Evolutionary conservation across 352 stramenopile species (phyloP).

Genomic region (Pythium dissimile): DNA sequence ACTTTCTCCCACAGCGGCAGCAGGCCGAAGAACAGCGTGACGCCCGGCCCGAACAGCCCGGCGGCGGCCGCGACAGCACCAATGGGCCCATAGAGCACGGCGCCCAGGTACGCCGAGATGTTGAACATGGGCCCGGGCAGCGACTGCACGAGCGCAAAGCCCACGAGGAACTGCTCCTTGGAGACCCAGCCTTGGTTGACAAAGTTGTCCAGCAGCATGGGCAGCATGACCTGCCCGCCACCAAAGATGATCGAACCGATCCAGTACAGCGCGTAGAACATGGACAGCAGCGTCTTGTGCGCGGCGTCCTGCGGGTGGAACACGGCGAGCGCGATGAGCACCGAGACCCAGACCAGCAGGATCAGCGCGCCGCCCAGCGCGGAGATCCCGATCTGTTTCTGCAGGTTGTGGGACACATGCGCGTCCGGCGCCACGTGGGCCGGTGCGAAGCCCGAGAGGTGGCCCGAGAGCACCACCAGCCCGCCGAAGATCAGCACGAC

Average conservation of each 20-base stretch:
- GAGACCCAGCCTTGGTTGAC: constrained; percentile 87
- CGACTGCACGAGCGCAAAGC: constrained; percentile 91
- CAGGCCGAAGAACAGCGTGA: constrained; percentile 90
- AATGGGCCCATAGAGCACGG: constrained; percentile 78
- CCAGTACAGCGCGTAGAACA: constrained; percentile 93
- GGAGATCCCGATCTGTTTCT: constrained; percentile 87
- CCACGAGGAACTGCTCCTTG: constrained; percentile 92
- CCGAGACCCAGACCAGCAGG: constrained; percentile 70
- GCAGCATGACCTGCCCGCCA: constrained; percentile 92
- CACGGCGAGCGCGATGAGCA: constrained; percentile 60
- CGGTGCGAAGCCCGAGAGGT: constrained; percentile 32
- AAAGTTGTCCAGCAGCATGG: constrained; percentile 83
- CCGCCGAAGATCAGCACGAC: constrained; percentile 77
- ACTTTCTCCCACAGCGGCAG: constrained; percentile 91
- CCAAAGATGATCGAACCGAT: constrained; percentile 95
- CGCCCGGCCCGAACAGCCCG: constrained; percentile 91
- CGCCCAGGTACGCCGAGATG: constrained; percentile 91
- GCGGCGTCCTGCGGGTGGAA: constrained; percentile 40
- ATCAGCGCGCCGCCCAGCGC: constrained; percentile 68
- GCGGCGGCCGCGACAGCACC: constrained; percentile 86
- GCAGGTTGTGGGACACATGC: constrained; percentile 31
- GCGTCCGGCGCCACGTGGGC: constrained; percentile 24
- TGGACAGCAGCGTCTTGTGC: constrained; percentile 36
- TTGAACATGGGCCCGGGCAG: constrained; percentile 95
- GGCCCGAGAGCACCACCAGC: constrained; percentile 51